phyloP scores from a whole-genome alignment of 2,329 filamentous ascomycete species.

The Neodidymelliopsis sp. region DNA sequence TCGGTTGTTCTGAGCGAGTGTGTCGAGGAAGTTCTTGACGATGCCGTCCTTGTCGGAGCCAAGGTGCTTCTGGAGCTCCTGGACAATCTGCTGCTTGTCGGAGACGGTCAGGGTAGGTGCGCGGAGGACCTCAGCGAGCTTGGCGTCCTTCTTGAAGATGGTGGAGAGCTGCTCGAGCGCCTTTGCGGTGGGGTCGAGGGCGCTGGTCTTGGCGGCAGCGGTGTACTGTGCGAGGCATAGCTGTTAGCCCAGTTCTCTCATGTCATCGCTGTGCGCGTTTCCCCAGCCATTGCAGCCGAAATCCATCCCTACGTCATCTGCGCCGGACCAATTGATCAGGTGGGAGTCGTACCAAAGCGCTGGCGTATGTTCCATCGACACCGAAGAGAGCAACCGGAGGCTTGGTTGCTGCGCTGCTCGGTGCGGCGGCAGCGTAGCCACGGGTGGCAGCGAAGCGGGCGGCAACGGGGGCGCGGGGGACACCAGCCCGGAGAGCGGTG shows the following conservation, averaged over 20 bases:
- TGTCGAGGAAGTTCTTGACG: conserved; percentile 90
- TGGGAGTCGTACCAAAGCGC: conserved; percentile 81
- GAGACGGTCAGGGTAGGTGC: conserved; percentile 78
- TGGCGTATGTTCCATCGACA: conserved; percentile 97
- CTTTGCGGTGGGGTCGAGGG: conserved; percentile 85
- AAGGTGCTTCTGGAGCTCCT: conserved; percentile 85
- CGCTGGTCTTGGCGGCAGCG: conserved; percentile 85
- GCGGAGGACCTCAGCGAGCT: conserved; percentile 77
- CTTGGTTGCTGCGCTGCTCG: conserved; percentile 71
- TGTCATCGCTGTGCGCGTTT: conserved; percentile 10
- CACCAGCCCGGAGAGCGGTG: conserved; percentile 64
- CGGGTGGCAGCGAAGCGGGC: conserved; percentile 70
- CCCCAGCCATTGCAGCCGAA: conserved; percentile 24
- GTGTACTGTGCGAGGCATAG: conserved; percentile 74
- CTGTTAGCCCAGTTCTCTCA: conserved; percentile 33
- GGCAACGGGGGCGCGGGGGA: conserved; percentile 66
- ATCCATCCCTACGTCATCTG: conserved; percentile 32
- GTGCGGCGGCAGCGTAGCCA: conserved; percentile 72
- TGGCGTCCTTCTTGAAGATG: conserved; percentile 81
- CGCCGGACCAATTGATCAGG: conserved; percentile 25
- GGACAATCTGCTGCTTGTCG: conserved; percentile 87
- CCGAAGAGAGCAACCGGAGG: conserved; percentile 92
- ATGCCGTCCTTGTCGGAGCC: conserved; percentile 74
- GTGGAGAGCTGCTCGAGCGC: conserved; percentile 75
- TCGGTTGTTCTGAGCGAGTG: conserved; percentile 96